Evolutionary conservation across 345 rosid genomes (phyloP), one percentile per base, ranked within the genome.

Genomic region (Arabidopsis suecica): DNA sequence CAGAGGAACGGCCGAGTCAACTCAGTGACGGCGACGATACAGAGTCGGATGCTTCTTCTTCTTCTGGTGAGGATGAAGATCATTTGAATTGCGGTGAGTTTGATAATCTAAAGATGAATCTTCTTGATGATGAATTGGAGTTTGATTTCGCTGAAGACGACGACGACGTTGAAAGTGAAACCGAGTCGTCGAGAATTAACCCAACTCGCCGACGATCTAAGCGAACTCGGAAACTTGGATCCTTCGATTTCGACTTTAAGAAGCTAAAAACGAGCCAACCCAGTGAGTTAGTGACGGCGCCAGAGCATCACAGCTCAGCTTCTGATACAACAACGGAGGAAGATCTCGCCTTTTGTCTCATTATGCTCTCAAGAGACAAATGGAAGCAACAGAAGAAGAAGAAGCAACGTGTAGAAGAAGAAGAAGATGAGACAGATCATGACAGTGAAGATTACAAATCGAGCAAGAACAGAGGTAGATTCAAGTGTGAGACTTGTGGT

Each of bases 291-390:
- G 68, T 28, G 62, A 40, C 69, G 7, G 96, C 86, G 79, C 82
- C 85, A 9, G 97, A 92, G 58, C 92, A 91, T 70, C 84, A 79
- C 64, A 90, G 99, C 79, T 89, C 96, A 58, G 82, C 89, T 81
- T 92, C 99, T 6, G 88, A 87, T 23, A 83, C 90, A 1, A 86
- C 96, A 0, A 85, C 96, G 0, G 97, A 91, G 62, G 93, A 92
- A 81, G 97, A 89, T 77, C 88, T 95, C 1, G 99, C 99, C 20
- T 85, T 90, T 80, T 92, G 96, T 78, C 96, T 95, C 38, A 88
- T 95, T 89, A 86, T 95, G 97, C 89, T 95, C 6, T 95, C 98
- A 0, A 83, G 93, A 72, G 96, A 90, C 79, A 84, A 82, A 34
- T 85, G 97, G 97, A 88, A 81, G 76, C 86, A 82, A 64, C 83